Percentiles rank a stretch among this genome's conserved stretches.
phyloP scores from a whole-genome alignment of 495 filamentous ascomycete species.

The Penicillium desertorum region DNA sequence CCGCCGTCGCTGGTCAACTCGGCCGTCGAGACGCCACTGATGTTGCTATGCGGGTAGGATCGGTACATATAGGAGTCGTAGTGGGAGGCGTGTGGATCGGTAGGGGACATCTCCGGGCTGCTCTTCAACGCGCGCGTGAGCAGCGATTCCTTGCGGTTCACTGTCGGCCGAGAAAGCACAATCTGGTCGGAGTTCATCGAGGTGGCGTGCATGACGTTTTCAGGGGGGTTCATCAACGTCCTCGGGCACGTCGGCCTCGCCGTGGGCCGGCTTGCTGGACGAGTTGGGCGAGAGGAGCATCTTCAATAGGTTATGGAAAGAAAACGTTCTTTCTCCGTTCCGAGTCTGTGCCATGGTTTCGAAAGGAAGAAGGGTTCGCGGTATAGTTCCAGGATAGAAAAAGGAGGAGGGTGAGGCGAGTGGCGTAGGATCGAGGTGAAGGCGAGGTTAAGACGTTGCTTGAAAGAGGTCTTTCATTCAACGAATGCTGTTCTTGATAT shows the following conservation, averaged over 20 bases:
- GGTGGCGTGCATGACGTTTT: slow-evolving; percentile 34
- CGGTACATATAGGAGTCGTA: slow-evolving; percentile 49
- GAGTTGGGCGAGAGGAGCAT: slow-evolving; percentile 47
- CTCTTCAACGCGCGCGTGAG: slow-evolving; percentile 75
- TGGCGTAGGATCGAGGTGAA: slow-evolving; percentile 12
- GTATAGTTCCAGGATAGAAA: slow-evolving; percentile 5
- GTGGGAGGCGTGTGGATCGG: slow-evolving; percentile 36
- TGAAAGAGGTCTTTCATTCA: slow-evolving; percentile 16
- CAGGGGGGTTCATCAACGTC: slow-evolving; percentile 55
- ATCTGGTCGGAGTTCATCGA: slow-evolving; percentile 31
- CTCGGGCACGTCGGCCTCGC: slow-evolving; percentile 46
- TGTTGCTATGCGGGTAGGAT: slow-evolving; percentile 73
- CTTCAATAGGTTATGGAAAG: slow-evolving; percentile 47
- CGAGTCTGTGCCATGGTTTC: slow-evolving; percentile 44
- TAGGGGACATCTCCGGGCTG: slow-evolving; percentile 54
- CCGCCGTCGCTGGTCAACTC: slow-evolving; percentile 92
- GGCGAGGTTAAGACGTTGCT: slow-evolving; percentile 16
- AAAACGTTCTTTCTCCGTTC: slow-evolving; percentile 40
- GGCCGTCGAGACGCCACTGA: slow-evolving; percentile 74
- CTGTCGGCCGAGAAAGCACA: slow-evolving; percentile 36
- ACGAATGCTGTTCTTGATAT: slow-evolving; percentile 33
- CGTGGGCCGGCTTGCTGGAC: slow-evolving; percentile 37
- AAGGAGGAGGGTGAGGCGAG: slow-evolving; percentile 6
- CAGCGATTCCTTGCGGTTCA: slow-evolving; percentile 67
- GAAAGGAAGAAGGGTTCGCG: slow-evolving; percentile 4